Evolutionary conservation across 441 rosid species (phyloP).

Genomic region (Pelargonium australe): DNA sequence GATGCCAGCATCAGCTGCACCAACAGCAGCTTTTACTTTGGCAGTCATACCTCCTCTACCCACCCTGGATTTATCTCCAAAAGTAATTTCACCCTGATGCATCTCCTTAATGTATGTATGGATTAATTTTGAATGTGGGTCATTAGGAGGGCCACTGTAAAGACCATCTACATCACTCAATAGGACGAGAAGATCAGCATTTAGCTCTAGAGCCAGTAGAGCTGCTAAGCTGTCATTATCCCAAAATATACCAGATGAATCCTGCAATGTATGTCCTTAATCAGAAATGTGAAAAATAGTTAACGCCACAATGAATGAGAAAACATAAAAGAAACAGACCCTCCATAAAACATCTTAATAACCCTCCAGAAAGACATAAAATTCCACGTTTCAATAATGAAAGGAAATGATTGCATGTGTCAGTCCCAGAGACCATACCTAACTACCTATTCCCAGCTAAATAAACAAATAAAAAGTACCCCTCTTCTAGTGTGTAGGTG

Average conservation of each 20-base stretch:
- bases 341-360: not conserved
- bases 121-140: constrained; percentile 78
- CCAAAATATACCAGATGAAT: constrained; percentile 98
- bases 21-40: constrained; percentile 92
- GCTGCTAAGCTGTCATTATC: constrained; percentile 99
- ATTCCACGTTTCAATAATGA: not conserved
- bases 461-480: not conserved
- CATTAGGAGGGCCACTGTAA: constrained; percentile 94
- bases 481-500: not conserved
- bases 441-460: not conserved
- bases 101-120: constrained; percentile 72
- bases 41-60: constrained; percentile 99
- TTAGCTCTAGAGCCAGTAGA: constrained; percentile 77
- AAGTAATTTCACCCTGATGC: constrained; percentile 80
- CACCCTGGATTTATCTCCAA: constrained; percentile 90
- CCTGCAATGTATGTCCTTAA: constrained; percentile 45
- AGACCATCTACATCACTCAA: constrained; percentile 99
- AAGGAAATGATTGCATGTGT: not conserved
- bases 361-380: too few relatives aligned
- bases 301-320: not conserved
- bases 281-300: constrained; percentile 14
- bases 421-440: not conserved
- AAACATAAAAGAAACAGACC: not conserved
- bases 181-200: constrained; percentile 87
- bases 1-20: constrained; percentile 79